Evolutionary conservation across 176 grass and related monocot species (phyloP).

Genomic region (Coix lacrymajobi): DNA sequence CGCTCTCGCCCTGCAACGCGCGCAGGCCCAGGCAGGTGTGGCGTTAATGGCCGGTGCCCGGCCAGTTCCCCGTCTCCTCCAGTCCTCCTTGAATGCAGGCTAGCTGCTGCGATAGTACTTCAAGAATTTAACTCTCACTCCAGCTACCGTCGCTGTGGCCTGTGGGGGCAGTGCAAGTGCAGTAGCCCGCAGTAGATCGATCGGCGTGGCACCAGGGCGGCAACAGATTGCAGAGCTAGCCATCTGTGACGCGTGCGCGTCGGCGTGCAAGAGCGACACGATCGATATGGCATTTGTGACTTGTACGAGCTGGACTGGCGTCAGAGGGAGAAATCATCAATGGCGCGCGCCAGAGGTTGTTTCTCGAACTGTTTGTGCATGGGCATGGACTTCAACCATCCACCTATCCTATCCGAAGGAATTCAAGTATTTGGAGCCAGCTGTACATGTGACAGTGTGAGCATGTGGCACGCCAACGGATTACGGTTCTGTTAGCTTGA

Average conservation of each 20-base stretch:
- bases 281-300: neutral
- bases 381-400: neutral
- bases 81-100: neutral
- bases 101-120: neutral
- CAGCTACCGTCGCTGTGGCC: conserved; percentile 15
- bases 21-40: neutral
- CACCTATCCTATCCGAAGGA: neutral
- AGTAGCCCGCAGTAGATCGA: neutral
- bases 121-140: conserved; percentile 15
- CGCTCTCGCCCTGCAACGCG: neutral
- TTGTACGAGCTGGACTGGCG: neutral
- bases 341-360: neutral
- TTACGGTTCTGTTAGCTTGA: too few species aligned
- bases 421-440: neutral
- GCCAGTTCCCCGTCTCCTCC: neutral
- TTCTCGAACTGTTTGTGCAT: neutral
- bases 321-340: neutral
- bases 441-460: neutral
- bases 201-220: neutral
- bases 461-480: neutral
- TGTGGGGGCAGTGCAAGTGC: neutral
- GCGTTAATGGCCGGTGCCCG: neutral
- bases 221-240: neutral
- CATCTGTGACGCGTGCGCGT: conserved; percentile 4
- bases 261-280: neutral